Evolutionary conservation across 768 basidiomycete species (phyloP), one percentile per base, ranked within the genome.

Genomic region (Pisolithus albus): DNA sequence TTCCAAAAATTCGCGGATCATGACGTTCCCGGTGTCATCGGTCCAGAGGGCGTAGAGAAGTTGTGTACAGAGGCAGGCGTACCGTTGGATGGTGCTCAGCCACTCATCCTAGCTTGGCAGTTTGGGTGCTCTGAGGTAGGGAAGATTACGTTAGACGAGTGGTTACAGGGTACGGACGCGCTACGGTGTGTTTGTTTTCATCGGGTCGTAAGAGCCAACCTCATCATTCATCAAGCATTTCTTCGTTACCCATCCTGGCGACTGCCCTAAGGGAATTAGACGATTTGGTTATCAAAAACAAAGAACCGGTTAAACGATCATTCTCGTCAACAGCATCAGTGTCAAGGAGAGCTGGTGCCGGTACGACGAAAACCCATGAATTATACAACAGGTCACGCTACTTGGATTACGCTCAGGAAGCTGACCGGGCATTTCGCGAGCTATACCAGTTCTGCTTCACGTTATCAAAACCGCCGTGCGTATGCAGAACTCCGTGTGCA

Each of bases 61-160:
- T 68, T 93, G 26, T 92, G 86, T 67, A 74, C 56, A 23, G 86
- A 90, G 55, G 79, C 83, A 11, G 70, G 78, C n/a, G 77, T 91
- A 43, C 73, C 86, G 0, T 70, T 92, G 65, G 88, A 91, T 18
- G 86, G 88, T 28, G 73, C 83, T 6, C 67, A 80, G 55, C 85
- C 88, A 18, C 72, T 92, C 49, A 72, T 91, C 16, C 70, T 91
- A 13, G 79, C 86, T 21, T 92, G 89, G 89, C 83, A 86, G 58
- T 65, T 87, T 51, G 72, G 77, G 43, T 77, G 84, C 9, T 72
- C 75, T 52, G 86, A 89, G 61, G 83, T 92, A 82, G 86, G 75
- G 28, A 86, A 82, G 58, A 71, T 92, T 44, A 76, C 77, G 41
- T 78, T 74, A 65, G 73, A 78, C 7, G 86, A 88, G 60, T 92